phyloP scores from a whole-genome alignment of 371 early-diverging fungal genomes.

The Apophysomyces elegans region DNA sequence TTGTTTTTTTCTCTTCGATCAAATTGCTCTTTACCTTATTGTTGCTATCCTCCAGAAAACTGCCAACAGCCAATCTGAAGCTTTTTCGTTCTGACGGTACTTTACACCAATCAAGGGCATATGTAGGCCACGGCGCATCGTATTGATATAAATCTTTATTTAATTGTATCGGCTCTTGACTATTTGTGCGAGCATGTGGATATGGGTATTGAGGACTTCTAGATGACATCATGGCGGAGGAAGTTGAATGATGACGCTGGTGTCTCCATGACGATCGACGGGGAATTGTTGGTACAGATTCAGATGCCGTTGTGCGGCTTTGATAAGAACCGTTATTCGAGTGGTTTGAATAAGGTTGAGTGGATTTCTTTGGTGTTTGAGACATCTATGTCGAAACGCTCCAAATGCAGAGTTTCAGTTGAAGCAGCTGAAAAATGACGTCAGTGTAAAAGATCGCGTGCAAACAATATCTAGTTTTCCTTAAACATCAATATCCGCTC shows the following conservation, averaged over 20 bases:
- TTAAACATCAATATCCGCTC: no score
- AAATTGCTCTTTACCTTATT: slow-evolving; percentile 67
- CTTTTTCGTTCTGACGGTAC: slow-evolving; percentile 55
- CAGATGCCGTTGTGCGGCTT: background rate
- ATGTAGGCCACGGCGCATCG: slow-evolving; percentile 81
- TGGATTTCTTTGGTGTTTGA: background rate
- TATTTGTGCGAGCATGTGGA: slow-evolving; percentile 2
- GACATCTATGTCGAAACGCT: background rate
- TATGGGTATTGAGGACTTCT: slow-evolving; percentile 16
- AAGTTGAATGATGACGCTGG: slow-evolving; percentile 8
- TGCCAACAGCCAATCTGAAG: slow-evolving; percentile 78
- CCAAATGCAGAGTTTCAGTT: background rate
- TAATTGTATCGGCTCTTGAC: slow-evolving; percentile 3
- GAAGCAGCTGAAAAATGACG: background rate
- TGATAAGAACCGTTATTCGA: slow-evolving; percentile 1
- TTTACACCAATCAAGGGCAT: slow-evolving; percentile 82
- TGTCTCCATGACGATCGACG: slow-evolving; percentile 8
- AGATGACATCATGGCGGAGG: slow-evolving; percentile 1
- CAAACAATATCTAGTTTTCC: no score
- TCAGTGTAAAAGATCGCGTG: background rate
- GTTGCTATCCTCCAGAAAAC: slow-evolving; percentile 71
- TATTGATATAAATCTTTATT: slow-evolving; percentile 77
- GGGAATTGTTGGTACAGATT: background rate
- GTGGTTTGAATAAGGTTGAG: background rate
- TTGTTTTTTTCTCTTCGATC: slow-evolving; percentile 16